phyloP scores from a whole-genome alignment of 768 basidiomycete genomes.

The Agrocybe chaxingu region DNA sequence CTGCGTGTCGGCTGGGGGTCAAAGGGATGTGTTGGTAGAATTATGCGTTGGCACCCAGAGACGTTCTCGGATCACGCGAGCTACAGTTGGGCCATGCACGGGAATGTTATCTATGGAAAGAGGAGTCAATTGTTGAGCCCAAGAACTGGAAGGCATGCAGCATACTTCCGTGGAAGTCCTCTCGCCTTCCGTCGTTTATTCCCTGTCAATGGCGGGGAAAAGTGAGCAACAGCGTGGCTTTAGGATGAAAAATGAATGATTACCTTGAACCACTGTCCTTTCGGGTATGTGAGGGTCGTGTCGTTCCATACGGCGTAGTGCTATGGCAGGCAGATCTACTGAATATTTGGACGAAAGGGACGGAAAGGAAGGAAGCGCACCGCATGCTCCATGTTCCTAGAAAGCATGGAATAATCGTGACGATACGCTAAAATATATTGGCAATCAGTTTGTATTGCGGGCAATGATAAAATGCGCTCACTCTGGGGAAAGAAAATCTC shows the following conservation, averaged over 20 bases:
- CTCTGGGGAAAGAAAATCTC: constrained; percentile 66
- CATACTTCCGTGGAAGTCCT: constrained; percentile 15
- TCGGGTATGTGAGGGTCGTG: constrained; percentile 15
- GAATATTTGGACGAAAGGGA: constrained; percentile 36
- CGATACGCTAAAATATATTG: constrained; percentile 21
- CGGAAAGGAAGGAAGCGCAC: constrained; percentile 17
- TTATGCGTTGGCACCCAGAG: constrained; percentile 16
- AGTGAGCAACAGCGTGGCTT: no score
- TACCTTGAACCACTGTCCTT: constrained; percentile 14
- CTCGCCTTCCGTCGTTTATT: constrained; percentile 8
- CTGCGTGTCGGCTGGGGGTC: no score
- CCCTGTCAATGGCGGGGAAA: background rate
- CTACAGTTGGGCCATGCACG: constrained; percentile 56
- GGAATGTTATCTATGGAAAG: constrained; percentile 41
- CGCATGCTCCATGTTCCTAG: constrained; percentile 38
- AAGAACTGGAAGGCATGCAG: background rate
- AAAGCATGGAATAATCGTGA: constrained; percentile 39
- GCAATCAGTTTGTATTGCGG: background rate
- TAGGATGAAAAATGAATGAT: background rate
- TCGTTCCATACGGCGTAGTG: constrained; percentile 24
- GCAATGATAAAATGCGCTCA: constrained; percentile 13
- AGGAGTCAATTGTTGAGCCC: background rate
- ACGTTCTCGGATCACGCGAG: constrained; percentile 55
- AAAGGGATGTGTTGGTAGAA: no score
- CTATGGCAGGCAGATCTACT: background rate